A percentile compares a stretch with the other conserved stretches of the same genome.
Evolutionary conservation across 345 rosid genomes (phyloP).

Genomic region (Crucihimalaya himalaica): DNA sequence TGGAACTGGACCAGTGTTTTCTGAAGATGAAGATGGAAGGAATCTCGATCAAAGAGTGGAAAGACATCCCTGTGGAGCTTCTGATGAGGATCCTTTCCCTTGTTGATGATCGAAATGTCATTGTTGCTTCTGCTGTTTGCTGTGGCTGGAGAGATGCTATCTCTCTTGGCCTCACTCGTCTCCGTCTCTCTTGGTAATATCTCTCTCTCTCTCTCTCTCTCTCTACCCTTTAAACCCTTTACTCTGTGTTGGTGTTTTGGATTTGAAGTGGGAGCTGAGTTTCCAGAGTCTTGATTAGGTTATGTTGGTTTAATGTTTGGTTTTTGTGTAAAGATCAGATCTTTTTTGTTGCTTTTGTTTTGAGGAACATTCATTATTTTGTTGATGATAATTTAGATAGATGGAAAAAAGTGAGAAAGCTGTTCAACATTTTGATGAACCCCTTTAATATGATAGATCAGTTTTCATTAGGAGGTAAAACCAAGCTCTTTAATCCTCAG

Average conservation of each 20-base stretch:
- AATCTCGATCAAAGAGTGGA: conserved; percentile 64
- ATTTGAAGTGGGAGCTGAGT: background rate
- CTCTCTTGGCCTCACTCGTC: conserved; percentile 72
- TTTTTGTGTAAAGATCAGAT: conserved; percentile 11
- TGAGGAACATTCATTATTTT: background rate
- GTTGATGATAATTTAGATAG: background rate
- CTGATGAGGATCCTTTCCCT: conserved; percentile 71
- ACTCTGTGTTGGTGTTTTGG: background rate
- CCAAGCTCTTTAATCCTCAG: background rate
- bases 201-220: background rate
- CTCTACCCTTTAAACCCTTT: background rate
- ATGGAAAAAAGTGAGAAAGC: background rate
- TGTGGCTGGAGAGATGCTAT: conserved; percentile 92
- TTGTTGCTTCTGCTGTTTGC: conserved; percentile 87
- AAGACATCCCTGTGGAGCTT: conserved; percentile 88
- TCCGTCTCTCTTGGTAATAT: conserved; percentile 78
- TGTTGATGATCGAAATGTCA: conserved; percentile 71
- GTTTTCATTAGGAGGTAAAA: background rate
- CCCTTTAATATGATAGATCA: background rate
- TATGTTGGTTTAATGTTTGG: background rate
- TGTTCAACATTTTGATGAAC: background rate
- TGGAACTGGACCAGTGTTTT: conserved; percentile 64
- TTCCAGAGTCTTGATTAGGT: conserved; percentile 7
- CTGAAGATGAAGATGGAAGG: conserved; percentile 65
- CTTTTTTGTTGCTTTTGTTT: conserved; percentile 13